Evolutionary conservation across 495 filamentous ascomycete genomes (phyloP).

Genomic region (Aspergillus cavernicola): DNA sequence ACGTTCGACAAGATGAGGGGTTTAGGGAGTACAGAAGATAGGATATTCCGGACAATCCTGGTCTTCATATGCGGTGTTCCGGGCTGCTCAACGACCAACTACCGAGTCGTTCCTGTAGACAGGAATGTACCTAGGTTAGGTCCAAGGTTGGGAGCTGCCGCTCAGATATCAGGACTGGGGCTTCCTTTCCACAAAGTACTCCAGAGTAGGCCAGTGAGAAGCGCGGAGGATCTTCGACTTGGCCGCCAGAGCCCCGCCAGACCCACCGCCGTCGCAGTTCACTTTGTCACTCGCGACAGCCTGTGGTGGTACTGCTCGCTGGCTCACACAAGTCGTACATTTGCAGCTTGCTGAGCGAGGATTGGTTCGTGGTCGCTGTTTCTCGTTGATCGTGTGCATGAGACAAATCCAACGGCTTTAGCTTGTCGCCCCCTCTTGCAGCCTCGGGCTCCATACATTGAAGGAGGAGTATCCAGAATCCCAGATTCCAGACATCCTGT

Average conservation of each 20-base stretch:
- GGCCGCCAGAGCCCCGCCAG: slow-evolving; percentile 20
- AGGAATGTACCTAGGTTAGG: background rate
- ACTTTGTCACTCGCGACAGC: slow-evolving; percentile 2
- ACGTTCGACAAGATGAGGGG: no score
- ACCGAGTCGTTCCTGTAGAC: background rate
- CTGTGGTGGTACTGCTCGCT: background rate
- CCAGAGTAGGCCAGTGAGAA: slow-evolving; percentile 21
- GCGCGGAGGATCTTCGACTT: slow-evolving; percentile 24
- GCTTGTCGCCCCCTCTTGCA: slow-evolving; percentile 10
- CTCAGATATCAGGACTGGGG: background rate
- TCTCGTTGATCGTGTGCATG: slow-evolving; percentile 11
- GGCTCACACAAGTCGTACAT: background rate
- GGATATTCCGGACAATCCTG: no score
- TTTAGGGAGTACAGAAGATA: no score
- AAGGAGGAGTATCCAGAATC: no score
- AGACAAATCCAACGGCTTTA: slow-evolving; percentile 8
- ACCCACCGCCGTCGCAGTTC: slow-evolving; percentile 21
- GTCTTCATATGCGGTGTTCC: no score
- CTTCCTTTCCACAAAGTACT: slow-evolving; percentile 9
- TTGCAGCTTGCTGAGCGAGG: background rate
- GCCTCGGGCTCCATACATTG: slow-evolving; percentile 12
- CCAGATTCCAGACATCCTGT: no score
- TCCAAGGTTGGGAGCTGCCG: background rate
- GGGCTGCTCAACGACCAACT: no score
- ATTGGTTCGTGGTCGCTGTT: slow-evolving; percentile 3